Conservation (phyloP, 495 filamentous ascomycete species). For the Penicillium crystallinum region DNA sequence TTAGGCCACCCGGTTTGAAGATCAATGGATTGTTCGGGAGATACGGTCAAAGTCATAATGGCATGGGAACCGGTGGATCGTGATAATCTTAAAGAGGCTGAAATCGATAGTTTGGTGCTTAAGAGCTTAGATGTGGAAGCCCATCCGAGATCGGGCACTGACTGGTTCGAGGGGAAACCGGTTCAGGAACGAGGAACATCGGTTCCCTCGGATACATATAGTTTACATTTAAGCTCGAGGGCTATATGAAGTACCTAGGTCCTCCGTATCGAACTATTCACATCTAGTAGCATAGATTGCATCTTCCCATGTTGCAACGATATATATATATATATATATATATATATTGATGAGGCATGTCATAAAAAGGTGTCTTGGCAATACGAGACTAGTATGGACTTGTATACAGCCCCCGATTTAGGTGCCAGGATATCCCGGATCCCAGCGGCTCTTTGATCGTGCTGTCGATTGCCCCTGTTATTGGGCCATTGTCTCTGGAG, state of each 20-base stretch:
- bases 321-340: too few species aligned
- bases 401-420: not conserved
- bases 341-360: not conserved
- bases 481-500: too few species aligned
- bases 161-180: not conserved
- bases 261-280: too few species aligned
- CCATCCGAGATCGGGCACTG: not conserved
- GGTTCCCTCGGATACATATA: not conserved
- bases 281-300: too few species aligned
- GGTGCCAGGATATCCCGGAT: not conserved
- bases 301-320: too few species aligned
- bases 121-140: not conserved
- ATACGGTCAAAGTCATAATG: conserved; percentile 2
- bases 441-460: not conserved
- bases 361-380: not conserved
- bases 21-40: conserved; percentile 47
- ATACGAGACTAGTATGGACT: not conserved
- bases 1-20: conserved; percentile 69
- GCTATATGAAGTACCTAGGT: too few species aligned
- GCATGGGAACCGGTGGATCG: not conserved
- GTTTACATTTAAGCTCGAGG: too few species aligned
- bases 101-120: not conserved
- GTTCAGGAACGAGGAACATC: not conserved
- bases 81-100: not conserved
- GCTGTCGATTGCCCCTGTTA: too few species aligned